Evolutionary conservation across 306 rosid species (phyloP), one percentile per base, ranked within the genome.

Genomic region (Leucaena leucocephala): DNA sequence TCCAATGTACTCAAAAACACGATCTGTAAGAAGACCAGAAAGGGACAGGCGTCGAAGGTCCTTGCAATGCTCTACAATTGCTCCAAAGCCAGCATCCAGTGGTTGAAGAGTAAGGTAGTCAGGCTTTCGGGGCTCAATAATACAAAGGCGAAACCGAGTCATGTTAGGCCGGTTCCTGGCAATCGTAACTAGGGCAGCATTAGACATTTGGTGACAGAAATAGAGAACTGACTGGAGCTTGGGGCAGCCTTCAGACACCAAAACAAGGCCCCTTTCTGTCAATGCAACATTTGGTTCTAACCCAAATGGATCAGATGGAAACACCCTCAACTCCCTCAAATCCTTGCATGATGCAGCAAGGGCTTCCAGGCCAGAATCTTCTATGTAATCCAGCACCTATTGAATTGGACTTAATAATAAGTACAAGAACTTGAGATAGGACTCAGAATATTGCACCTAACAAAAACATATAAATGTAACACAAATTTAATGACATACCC

Each of bases 1-100:
- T 59, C 99, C 99, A 48, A 95, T 84, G 63, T 84, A 86, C 87
- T 91, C 92, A 49, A 95, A 95, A 17, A 85, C 98, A 38, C 89
- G 93, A 82, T 95, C 99, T 0, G 99, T 85, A 6, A 95, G 91
- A 75, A 87, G 90, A 73, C 99, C 99, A 5, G 99, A 93, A 8
- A 95, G 90, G 62, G 99, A 93, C 21, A 95, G 87, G 46, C 99
- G 97, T 79, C 38, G 85, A 74, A 95, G 99, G 88, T 90, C 85
- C 80, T 91, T 95, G 88, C 99, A 95, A 79, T 89, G 92, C 90
- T 93, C 91, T n/a, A 95, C 98, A 83, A 95, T 91, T 79, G 99
- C 98, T 71, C 99, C 98, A 81, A 95, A 95, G 61, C 99, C 99
- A 43, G 39, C 76, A 85, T 95, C 99, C 83, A 95, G 82, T 0